phyloP scores from a whole-genome alignment of 371 early-diverging fungal species.

The Mortierella sp. region DNA sequence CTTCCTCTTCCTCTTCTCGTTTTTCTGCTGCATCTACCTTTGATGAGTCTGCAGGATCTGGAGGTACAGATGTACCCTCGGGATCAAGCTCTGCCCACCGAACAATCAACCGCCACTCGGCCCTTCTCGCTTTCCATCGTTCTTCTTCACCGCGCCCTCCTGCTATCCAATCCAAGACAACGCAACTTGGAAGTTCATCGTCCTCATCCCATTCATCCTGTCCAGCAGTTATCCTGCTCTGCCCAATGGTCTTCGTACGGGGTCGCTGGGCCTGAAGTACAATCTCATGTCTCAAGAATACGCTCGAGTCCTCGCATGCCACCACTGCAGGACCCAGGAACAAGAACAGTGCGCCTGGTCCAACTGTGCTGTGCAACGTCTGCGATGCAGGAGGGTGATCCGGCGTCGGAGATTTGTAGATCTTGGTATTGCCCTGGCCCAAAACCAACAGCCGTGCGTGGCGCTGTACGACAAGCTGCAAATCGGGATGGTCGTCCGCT shows the following conservation, averaged over 20 bases:
- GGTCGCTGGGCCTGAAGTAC: conserved; percentile 37
- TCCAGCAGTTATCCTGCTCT: not conserved
- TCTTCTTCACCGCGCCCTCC: conserved; percentile 52
- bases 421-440: conserved; percentile 51
- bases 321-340: conserved; percentile 49
- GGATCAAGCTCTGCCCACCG: conserved; percentile 52
- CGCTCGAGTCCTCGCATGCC: conserved; percentile 49
- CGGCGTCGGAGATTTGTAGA: conserved; percentile 33
- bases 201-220: conserved; percentile 8
- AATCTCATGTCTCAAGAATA: conserved; percentile 47
- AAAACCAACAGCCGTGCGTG: conserved; percentile 31
- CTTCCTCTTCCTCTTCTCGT: conserved; percentile 29
- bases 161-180: conserved; percentile 52
- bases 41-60: no score
- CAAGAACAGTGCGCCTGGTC: conserved; percentile 30
- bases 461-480: conserved; percentile 32
- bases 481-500: conserved; percentile 49
- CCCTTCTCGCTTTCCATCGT: conserved; percentile 43
- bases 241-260: not conserved
- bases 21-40: not conserved
- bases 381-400: conserved; percentile 49
- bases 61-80: not conserved
- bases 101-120: conserved; percentile 47
- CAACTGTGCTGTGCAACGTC: conserved; percentile 47
- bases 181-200: conserved; percentile 44